Base-by-base conservation (phyloP, 305 asterid species). In the Caryopteris hybrid region DNA sequence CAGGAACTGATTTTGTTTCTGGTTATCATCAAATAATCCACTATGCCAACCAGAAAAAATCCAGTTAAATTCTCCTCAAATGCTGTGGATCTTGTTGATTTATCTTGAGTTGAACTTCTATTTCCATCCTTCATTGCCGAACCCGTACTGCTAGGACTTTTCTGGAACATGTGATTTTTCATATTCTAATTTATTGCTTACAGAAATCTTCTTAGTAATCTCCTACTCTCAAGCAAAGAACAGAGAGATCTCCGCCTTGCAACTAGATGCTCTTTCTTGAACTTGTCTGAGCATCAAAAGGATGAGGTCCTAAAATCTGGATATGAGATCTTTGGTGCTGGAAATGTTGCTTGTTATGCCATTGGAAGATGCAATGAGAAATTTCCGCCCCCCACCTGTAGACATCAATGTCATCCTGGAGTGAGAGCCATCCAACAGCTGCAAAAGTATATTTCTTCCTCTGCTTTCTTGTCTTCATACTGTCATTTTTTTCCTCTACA, bases 191-290 rank as follows among this genome's bases (percentile, higher is more conserved):
- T 77, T 84, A 5, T 70, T 84, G 74, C 66, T 58, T 12, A 69
- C 90, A 93, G 99, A 76, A 83, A 84, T 74, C 85, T 88, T 68
- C 95, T 93, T 46, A 72, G 96, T 77, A 76, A 78, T 84, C 95
- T 94, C 66, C 67, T 94, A 71, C 82, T 94, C 41, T 73, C 83
- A 59, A 87, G 96, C 79, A 83, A 86, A 72, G 96, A 91, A 73
- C 69, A 82, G 84, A 76, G 85, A 68, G 87, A 87, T 79, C 78
- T 76, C 74, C 84, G 70, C 74, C 75, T 82, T 52, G 77, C 96
- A 67, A 80, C 88, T 61, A 83, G 96, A 78, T 87, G 99, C 83
- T 79, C 84, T 51, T 69, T 61, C 70, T 52, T 84, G 58, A 84
- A 86, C 65, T 74, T 77, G 55, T 74, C 76, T 61, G 84, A 84